A percentile compares a stretch with the other conserved stretches of the same genome.
These are phyloP conservation scores for Phialophora macrospora DNA, from an alignment of 2,329 filamentous ascomycete genomes.

Conservation along the genomic window DNA sequence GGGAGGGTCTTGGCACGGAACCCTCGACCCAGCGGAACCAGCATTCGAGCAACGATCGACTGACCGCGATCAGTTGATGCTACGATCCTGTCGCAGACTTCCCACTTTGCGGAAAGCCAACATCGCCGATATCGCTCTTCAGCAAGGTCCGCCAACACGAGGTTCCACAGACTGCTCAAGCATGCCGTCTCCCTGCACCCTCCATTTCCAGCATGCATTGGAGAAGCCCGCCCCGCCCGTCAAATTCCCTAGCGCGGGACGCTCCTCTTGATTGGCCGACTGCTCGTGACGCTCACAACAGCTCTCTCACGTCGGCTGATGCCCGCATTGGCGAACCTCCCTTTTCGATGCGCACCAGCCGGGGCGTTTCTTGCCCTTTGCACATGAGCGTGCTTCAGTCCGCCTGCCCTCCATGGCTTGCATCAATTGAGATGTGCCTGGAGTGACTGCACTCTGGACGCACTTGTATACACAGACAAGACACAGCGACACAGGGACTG, in stretches of 20 bases:
- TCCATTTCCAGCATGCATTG: slow-evolving; percentile 1
- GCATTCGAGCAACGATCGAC: background rate
- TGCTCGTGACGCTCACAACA: background rate
- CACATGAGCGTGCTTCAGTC: background rate
- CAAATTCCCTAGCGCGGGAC: background rate
- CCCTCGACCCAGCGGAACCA: background rate
- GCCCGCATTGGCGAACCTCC: background rate
- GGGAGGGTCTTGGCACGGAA: slow-evolving; percentile 6
- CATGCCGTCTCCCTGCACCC: background rate
- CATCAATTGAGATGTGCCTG: background rate
- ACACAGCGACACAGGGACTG: background rate
- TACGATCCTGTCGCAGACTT: background rate
- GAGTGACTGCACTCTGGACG: background rate
- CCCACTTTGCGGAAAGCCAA: slow-evolving; percentile 1
- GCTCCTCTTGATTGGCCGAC: slow-evolving; percentile 9
- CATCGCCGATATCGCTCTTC: slow-evolving; percentile 22
- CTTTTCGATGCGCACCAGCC: background rate
- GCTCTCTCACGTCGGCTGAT: slow-evolving; percentile 7
- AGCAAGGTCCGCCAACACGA: background rate
- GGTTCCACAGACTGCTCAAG: slow-evolving; percentile 3
- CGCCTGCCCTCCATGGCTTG: background rate
- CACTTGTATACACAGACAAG: background rate
- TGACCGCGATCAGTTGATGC: background rate
- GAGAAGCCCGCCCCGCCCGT: slow-evolving; percentile 4
- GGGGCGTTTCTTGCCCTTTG: background rate